A percentile compares a stretch with the other conserved stretches of the same genome.
Evolutionary conservation across 2,329 filamentous ascomycete species (phyloP).

Genomic region (Colletotrichum sp.): DNA sequence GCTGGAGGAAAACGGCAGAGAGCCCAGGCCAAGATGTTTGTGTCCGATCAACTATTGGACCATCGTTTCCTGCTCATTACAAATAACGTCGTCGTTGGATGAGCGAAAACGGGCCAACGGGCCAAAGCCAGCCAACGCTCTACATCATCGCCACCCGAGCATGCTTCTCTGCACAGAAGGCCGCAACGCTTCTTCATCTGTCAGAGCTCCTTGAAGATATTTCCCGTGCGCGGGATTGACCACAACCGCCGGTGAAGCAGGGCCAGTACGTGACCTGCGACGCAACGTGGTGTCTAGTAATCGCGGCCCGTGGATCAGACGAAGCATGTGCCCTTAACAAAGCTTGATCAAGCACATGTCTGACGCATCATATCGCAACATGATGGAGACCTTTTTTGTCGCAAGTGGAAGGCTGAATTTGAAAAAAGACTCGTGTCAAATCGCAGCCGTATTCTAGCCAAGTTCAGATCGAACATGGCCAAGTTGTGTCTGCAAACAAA

Average conservation of each 20-base stretch:
- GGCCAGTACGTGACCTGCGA: background rate
- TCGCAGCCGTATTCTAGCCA: background rate
- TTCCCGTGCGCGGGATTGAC: background rate
- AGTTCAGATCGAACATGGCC: accelerated
- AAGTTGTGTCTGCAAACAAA: background rate
- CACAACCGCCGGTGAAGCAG: background rate
- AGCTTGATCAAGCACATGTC: background rate
- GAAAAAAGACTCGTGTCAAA: background rate
- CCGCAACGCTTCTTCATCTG: background rate
- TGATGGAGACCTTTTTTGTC: background rate
- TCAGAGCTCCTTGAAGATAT: background rate
- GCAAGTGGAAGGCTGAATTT: background rate
- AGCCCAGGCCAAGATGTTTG: background rate
- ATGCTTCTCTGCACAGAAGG: background rate
- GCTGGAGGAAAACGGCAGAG: background rate
- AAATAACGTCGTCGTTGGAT: background rate
- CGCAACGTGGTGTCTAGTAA: background rate
- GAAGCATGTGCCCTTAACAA: background rate
- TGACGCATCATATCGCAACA: background rate
- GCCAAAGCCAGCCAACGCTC: background rate
- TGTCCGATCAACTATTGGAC: background rate
- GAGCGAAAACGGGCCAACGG: background rate
- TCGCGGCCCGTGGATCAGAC: slow-evolving; percentile 1
- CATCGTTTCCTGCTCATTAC: background rate
- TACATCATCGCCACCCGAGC: background rate